phyloP scores from a whole-genome alignment of 2,329 filamentous ascomycete genomes.

The Pseudogymnoascus sp. region DNA sequence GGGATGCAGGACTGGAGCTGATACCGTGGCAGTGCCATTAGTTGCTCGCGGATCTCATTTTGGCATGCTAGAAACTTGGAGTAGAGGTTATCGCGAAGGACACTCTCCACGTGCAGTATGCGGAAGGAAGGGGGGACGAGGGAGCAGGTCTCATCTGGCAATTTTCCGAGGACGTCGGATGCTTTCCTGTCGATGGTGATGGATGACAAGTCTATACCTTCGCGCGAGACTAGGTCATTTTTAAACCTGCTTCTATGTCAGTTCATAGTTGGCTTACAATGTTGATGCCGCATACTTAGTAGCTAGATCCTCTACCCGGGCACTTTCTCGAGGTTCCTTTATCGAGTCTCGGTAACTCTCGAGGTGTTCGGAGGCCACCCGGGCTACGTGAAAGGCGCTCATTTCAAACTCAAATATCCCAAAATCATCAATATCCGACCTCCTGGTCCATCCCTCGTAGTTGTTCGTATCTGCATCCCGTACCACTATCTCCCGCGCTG shows the following conservation, averaged over 20 bases:
- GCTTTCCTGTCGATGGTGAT: conserved; percentile 22
- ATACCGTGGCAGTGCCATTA: conserved; percentile 16
- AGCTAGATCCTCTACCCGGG: background rate
- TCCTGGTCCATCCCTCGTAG: conserved; percentile 8
- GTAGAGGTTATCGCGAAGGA: conserved; percentile 29
- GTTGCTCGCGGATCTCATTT: conserved; percentile 19
- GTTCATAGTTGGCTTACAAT: background rate
- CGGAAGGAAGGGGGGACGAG: conserved; percentile 27
- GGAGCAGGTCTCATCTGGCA: conserved; percentile 27
- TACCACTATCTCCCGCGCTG: conserved; percentile 12
- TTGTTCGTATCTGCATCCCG: conserved; percentile 10
- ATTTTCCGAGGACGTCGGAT: conserved; percentile 27
- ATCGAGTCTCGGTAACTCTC: conserved; percentile 12
- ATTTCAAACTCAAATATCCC: conserved; percentile 11
- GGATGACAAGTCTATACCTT: conserved; percentile 16
- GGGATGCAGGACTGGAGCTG: conserved; percentile 16
- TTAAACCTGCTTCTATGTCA: background rate
- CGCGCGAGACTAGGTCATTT: conserved; percentile 7
- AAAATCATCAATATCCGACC: conserved; percentile 12
- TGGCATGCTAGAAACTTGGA: conserved; percentile 25
- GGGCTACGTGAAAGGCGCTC: conserved; percentile 12
- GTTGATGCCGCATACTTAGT: background rate
- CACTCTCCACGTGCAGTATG: conserved; percentile 33
- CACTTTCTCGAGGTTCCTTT: background rate
- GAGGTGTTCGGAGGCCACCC: conserved; percentile 12